These are phyloP conservation scores for Lithocarpus polystachyus DNA, from an alignment of 306 rosid genomes.

Conservation along the genomic window DNA sequence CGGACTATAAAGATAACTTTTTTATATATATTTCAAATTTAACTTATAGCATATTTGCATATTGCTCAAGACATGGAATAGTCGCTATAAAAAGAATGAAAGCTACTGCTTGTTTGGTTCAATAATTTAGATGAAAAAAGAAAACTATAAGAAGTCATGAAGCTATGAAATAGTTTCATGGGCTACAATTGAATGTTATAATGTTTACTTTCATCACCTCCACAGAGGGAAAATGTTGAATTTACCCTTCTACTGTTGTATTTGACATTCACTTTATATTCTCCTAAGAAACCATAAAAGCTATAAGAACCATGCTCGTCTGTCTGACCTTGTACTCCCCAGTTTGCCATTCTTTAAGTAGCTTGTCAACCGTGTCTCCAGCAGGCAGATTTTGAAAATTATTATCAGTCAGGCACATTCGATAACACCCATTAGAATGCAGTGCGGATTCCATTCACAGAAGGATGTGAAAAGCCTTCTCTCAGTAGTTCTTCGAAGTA, in stretches of 20 bases:
- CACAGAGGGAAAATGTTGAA: conserved; percentile 56
- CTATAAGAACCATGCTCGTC: too few relatives aligned
- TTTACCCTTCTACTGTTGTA: conserved; percentile 38
- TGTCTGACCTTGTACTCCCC: too few relatives aligned
- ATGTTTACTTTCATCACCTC: conserved; percentile 71
- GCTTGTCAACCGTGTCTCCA: conserved; percentile 76
- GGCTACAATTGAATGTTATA: conserved; percentile 44
- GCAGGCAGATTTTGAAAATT: conserved; percentile 63
- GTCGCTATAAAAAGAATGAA: too few relatives aligned
- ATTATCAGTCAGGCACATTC: conserved; percentile 80
- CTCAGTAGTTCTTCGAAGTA: conserved; percentile 73
- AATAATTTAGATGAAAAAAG: too few relatives aligned
- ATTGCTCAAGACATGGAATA: too few relatives aligned
- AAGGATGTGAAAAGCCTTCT: conserved; percentile 86
- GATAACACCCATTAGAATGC: conserved; percentile 77
- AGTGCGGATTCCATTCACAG: conserved; percentile 80
- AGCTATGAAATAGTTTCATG: too few relatives aligned
- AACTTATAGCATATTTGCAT: too few relatives aligned
- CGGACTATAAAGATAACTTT: too few relatives aligned
- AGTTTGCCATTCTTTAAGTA: conserved; percentile 66
- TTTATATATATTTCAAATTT: too few relatives aligned
- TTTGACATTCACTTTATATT: conserved; percentile 41
- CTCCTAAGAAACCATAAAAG: conserved; percentile 90
- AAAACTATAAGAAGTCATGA: too few relatives aligned
- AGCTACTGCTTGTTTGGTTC: too few relatives aligned